Base-by-base conservation (phyloP, 345 rosid genomes). In the Psidium guajava region DNA sequence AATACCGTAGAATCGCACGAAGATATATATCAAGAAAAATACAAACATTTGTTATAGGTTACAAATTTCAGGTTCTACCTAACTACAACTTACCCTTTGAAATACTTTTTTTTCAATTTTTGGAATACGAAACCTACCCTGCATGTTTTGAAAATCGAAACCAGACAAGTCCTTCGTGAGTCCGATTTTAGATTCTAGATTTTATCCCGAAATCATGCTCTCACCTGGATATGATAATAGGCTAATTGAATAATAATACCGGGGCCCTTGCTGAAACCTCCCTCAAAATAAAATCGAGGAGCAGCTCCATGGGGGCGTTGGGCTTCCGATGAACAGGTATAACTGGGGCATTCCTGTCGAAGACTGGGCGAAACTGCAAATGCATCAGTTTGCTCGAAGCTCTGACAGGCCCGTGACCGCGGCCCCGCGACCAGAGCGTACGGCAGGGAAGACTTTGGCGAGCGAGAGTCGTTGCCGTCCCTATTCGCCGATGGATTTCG, bases 161-260 rank as follows among this genome's bases (percentile, higher is more conserved):
- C 1, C 50, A 10, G 0, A 1, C 11, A 2, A 2, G 11, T 49
- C 9, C 2, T 2, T 11, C 50, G 9, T 3, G 2, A 49, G 50
- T 49, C 12, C 11, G 11, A 10, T 44, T 44, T 1, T 44, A 6
- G 47, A 8, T 44, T 44, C 6, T 6, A 5, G 0, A 6, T 44
- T 44, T 11, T 10, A 49, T 11, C 50, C 11, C 1, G 12, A 9
- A 49, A 49, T 6, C 50, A 49, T 49, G 3, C 50, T 49, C 50
- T 0, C 50, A 10, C 50, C 50, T 49, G 9, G 50, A 49, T 49
- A 49, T 9, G 9, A 11, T 3, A 49, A 36, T 36, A 5, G 50
- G 50, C 11, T 47, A 47, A 61, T 61, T 8, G 20, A 61, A 28
- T 5, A 15, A 28, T 28, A 61, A 28, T 4, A 32, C 6, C 6